These are phyloP conservation scores for Cladophialophora psammophila DNA, from an alignment of 2,329 filamentous ascomycete species.

Conservation along the genomic window DNA sequence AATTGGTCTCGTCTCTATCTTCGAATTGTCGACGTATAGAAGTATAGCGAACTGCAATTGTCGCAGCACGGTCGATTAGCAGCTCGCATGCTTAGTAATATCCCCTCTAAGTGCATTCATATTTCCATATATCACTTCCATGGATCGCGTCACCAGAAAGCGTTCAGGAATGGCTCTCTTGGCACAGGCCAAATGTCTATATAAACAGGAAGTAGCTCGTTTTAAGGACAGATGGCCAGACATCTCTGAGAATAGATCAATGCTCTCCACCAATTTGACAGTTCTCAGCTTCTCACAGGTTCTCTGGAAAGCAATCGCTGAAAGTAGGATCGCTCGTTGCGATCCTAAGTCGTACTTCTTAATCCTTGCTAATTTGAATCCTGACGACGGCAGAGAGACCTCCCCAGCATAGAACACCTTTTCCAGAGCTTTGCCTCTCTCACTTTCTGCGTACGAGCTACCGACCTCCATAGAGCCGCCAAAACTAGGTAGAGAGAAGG, in stretches of 20 bases:
- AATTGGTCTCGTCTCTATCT: constrained; percentile 53
- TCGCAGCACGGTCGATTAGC: constrained; percentile 60
- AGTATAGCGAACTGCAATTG: constrained; percentile 59
- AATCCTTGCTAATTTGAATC: background rate
- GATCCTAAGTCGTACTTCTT: too few relatives aligned
- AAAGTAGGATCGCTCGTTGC: too few relatives aligned
- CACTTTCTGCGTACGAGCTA: background rate
- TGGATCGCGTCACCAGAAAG: too few relatives aligned
- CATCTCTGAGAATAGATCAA: too few relatives aligned
- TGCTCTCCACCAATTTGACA: too few relatives aligned
- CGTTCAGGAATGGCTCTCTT: too few relatives aligned
- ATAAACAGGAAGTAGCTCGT: too few relatives aligned
- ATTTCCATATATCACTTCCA: constrained; percentile 55
- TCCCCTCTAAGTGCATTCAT: constrained; percentile 18
- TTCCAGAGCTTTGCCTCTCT: background rate
- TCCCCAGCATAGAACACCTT: background rate
- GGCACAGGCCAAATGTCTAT: too few relatives aligned
- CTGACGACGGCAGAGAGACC: background rate
- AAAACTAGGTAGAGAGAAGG: constrained; percentile 1
- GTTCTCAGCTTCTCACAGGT: too few relatives aligned
- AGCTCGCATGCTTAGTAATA: constrained; percentile 55
- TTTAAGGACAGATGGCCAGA: too few relatives aligned
- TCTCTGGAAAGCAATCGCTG: too few relatives aligned
- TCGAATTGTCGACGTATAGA: constrained; percentile 58
- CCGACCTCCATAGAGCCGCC: background rate